Percentiles rank a stretch among this genome's conserved stretches.
phyloP scores from a whole-genome alignment of 192 early-diverging fungal species.

The Gigaspora rosea region DNA sequence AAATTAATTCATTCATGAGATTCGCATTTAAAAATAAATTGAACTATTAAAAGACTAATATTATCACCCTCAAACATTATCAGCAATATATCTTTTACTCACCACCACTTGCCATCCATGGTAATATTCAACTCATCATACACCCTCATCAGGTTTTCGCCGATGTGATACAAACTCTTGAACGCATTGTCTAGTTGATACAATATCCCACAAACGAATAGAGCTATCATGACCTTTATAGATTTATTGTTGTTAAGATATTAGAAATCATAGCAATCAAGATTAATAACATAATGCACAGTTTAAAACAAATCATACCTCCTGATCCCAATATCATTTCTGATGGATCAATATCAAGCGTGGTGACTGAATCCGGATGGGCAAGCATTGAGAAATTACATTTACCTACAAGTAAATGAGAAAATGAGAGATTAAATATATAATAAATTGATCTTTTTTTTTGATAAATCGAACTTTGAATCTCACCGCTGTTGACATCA shows the following conservation, averaged over 20 bases:
- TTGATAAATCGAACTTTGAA: neutral
- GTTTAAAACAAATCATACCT: conserved; percentile 42
- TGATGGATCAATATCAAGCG: conserved; percentile 64
- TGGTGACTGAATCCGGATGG: conserved; percentile 65
- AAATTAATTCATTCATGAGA: no score
- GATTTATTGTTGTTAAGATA: neutral
- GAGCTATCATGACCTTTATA: conserved; percentile 73
- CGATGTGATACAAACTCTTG: conserved; percentile 76
- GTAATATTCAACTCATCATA: conserved; percentile 64
- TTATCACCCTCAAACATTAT: neutral
- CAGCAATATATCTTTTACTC: conserved; percentile 51
- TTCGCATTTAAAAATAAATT: no score
- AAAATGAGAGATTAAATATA: no score
- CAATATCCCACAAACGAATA: conserved; percentile 77
- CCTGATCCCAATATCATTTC: conserved; percentile 66
- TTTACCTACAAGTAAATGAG: conserved; percentile 53
- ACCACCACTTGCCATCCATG: conserved; percentile 58
- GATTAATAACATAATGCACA: neutral
- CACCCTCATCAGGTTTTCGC: conserved; percentile 74
- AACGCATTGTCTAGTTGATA: conserved; percentile 55
- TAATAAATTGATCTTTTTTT: no score
- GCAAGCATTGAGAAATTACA: conserved; percentile 63
- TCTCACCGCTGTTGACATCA: conserved; percentile 70
- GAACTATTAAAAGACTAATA: no score
- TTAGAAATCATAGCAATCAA: neutral